Evolutionary conservation across 306 rosid species (phyloP).

Genomic region (Prunus armeniaca): DNA sequence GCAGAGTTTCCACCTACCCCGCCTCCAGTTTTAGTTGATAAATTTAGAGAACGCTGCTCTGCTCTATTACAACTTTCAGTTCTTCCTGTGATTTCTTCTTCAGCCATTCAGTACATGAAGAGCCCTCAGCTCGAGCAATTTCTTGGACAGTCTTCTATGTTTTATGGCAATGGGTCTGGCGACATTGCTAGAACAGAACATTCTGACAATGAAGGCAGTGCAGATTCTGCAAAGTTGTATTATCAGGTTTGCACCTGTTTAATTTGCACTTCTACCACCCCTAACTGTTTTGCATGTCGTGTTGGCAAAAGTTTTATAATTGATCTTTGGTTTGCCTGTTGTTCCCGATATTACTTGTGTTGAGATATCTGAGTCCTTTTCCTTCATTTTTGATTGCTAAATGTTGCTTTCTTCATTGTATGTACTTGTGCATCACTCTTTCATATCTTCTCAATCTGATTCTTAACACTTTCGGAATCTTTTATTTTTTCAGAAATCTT

Average conservation of each 20-base stretch:
- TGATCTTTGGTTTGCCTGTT: slow-evolving; percentile 12
- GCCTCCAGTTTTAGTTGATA: slow-evolving; percentile 58
- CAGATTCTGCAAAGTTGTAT: slow-evolving; percentile 49
- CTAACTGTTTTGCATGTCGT: background rate
- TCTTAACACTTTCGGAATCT: background rate
- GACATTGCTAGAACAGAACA: slow-evolving; percentile 39
- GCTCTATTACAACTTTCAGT: slow-evolving; percentile 55
- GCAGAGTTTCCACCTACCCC: slow-evolving; percentile 72
- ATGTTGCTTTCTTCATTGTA: background rate
- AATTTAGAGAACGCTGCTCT: slow-evolving; percentile 60
- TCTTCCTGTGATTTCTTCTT: slow-evolving; percentile 71
- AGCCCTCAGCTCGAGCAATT: slow-evolving; percentile 60
- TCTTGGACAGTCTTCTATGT: slow-evolving; percentile 49
- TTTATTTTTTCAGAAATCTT: background rate
- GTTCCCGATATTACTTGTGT: background rate
- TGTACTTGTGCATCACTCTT: background rate
- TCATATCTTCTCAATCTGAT: background rate
- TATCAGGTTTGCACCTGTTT: slow-evolving; percentile 54
- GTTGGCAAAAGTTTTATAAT: background rate
- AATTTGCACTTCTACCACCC: background rate
- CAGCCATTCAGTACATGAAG: slow-evolving; percentile 51
- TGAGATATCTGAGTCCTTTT: background rate
- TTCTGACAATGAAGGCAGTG: slow-evolving; percentile 44
- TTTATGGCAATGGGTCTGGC: slow-evolving; percentile 42
- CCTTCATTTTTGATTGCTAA: background rate